Percentiles rank a stretch among this genome's conserved stretches.
These are phyloP conservation scores for Amylostereum areolatum DNA, from an alignment of 1,284 basidiomycete genomes.

Conservation along the genomic window DNA sequence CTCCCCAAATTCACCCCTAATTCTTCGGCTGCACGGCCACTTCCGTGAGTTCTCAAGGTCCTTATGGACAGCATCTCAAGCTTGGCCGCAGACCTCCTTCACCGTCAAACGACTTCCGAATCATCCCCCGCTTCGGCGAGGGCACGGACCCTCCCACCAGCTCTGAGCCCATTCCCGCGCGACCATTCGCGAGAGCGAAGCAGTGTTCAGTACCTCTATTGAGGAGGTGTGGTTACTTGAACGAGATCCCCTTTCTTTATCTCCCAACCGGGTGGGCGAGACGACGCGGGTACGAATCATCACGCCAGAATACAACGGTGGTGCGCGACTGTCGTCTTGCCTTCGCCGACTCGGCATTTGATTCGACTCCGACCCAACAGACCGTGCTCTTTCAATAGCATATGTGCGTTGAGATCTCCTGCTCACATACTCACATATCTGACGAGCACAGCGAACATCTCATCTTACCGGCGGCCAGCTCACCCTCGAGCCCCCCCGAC, in stretches of 20 bases:
- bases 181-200: background rate
- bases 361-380: slow-evolving; percentile 29
- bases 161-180: background rate
- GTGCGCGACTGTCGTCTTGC: slow-evolving; percentile 21
- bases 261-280: slow-evolving; percentile 25
- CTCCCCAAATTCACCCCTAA: too few relatives aligned
- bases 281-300: slow-evolving; percentile 54
- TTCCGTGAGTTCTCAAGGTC: background rate
- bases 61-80: background rate
- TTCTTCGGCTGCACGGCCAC: background rate
- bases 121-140: background rate
- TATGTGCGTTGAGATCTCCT: slow-evolving; percentile 35
- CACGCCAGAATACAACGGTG: slow-evolving; percentile 81
- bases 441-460: slow-evolving; percentile 68
- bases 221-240: slow-evolving; percentile 76
- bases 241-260: slow-evolving; percentile 59
- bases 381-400: slow-evolving; percentile 87
- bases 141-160: background rate
- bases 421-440: slow-evolving; percentile 3
- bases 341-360: background rate
- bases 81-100: background rate
- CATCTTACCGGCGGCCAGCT: slow-evolving; percentile 75
- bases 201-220: background rate
- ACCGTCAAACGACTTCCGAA: too few relatives aligned
- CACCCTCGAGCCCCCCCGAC: slow-evolving; percentile 55